Evolutionary conservation across 306 rosid genomes (phyloP).

Genomic region (Geum urbanum): DNA sequence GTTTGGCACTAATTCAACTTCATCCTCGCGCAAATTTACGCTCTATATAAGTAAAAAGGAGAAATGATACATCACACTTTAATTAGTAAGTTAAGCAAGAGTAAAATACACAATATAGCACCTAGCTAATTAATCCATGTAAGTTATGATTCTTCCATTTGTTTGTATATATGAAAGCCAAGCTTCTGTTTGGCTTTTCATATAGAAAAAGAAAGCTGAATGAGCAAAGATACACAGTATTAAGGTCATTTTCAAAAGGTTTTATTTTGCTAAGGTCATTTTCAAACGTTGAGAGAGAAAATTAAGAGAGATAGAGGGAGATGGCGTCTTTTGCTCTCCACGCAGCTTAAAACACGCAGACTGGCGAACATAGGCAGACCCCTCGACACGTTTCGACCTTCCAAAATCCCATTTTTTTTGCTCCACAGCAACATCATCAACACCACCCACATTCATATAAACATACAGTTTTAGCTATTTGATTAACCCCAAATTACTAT

Average conservation of each 20-base stretch:
- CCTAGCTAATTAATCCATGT: neutral
- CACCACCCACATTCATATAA: constrained; percentile 11
- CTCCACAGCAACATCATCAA: constrained; percentile 1
- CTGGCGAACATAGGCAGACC: constrained; percentile 47
- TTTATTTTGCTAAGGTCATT: constrained; percentile 32
- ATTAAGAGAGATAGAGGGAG: constrained; percentile 25
- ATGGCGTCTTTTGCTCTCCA: constrained; percentile 96
- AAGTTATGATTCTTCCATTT: neutral
- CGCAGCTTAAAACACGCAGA: constrained; percentile 87
- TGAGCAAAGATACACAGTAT: neutral
- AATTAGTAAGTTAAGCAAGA: neutral
- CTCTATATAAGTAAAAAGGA: neutral
- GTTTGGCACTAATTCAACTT: neutral
- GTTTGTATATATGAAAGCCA: neutral
- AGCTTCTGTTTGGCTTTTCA: constrained; percentile 29
- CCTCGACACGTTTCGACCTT: constrained; percentile 53
- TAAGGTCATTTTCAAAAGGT: constrained; percentile 53
- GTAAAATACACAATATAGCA: neutral
- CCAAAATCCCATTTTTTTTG: constrained; percentile 28
- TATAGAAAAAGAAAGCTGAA: constrained; percentile 27
- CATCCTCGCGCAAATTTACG: neutral
- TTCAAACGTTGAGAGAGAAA: constrained; percentile 46
- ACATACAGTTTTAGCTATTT: neutral
- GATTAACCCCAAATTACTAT: neutral
- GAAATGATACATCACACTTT: neutral